Conservation (phyloP, 306 rosid genomes). For the Datisca glomerata region DNA sequence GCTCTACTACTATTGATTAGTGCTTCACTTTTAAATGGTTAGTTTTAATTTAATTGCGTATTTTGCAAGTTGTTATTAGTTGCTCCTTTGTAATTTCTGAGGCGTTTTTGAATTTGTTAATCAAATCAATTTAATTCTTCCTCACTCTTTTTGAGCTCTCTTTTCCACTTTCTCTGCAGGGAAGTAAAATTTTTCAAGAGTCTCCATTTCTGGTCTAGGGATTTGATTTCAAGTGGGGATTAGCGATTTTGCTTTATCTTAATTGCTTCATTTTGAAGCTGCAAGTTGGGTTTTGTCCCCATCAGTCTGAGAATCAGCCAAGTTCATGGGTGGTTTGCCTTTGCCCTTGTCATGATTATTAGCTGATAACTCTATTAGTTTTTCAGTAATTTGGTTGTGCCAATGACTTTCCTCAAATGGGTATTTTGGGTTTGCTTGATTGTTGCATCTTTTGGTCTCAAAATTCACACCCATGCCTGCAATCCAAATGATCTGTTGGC, state of each 20-base stretch:
- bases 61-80: slow-evolving; percentile 41
- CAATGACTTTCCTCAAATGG: slow-evolving; percentile 27
- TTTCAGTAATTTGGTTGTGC: slow-evolving; percentile 27
- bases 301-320: slow-evolving; percentile 8
- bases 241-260: slow-evolving; percentile 20
- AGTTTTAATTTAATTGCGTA: slow-evolving; percentile 41
- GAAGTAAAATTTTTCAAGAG: background rate
- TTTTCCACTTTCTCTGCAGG: slow-evolving; percentile 20
- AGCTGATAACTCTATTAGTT: slow-evolving; percentile 20
- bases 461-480: slow-evolving; percentile 21
- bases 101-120: slow-evolving; percentile 31
- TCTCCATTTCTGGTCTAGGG: slow-evolving; percentile 38
- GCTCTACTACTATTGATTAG: slow-evolving; percentile 24
- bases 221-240: slow-evolving; percentile 31
- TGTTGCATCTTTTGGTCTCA: slow-evolving; percentile 27
- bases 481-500: slow-evolving; percentile 46
- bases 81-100: slow-evolving; percentile 25
- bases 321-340: slow-evolving; percentile 23
- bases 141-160: slow-evolving; percentile 18
- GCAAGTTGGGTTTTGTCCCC: too few relatives aligned
- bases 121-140: slow-evolving; percentile 14
- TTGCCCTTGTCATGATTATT: slow-evolving; percentile 22
- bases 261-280: slow-evolving; percentile 27
- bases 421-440: slow-evolving; percentile 35
- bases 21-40: slow-evolving; percentile 26